phyloP scores from a whole-genome alignment of 495 filamentous ascomycete genomes.

The Sphaerosporella brunnea region DNA sequence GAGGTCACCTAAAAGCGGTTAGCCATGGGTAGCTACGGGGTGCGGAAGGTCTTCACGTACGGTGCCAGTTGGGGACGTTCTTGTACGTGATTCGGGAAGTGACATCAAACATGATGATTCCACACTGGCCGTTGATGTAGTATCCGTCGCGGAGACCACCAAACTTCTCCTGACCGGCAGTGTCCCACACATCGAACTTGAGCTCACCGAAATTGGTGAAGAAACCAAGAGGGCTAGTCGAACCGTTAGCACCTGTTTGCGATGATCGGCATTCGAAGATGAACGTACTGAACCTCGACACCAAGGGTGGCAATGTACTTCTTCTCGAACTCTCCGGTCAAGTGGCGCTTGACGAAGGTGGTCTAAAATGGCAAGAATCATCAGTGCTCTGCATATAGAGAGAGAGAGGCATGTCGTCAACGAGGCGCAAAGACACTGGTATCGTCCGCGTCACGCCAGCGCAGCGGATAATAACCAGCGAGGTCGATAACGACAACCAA shows the following conservation, averaged over 20 bases:
- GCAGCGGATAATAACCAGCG: too few species aligned
- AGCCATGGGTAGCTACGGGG: constrained; percentile 15
- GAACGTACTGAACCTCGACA: constrained; percentile 75
- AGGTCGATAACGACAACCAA: not conserved
- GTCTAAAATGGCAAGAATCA: constrained; percentile 59
- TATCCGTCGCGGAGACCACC: constrained; percentile 99
- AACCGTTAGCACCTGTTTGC: constrained; percentile 1
- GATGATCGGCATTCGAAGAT: not conserved
- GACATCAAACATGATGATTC: constrained; percentile 99
- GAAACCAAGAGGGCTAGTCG: constrained; percentile 26
- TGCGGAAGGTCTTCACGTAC: constrained; percentile 39
- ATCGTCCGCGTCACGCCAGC: too few species aligned
- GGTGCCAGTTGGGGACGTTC: constrained; percentile 99
- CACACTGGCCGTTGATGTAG: constrained; percentile 99
- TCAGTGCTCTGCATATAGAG: not conserved
- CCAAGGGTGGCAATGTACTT: constrained; percentile 99
- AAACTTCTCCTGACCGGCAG: constrained; percentile 99
- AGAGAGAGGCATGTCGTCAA: not conserved
- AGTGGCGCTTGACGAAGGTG: constrained; percentile 99
- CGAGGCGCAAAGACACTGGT: too few species aligned
- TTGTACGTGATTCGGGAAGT: constrained; percentile 99
- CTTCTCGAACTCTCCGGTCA: constrained; percentile 99
- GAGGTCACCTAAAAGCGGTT: constrained; percentile 57
- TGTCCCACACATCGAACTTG: constrained; percentile 99
- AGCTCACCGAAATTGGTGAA: constrained; percentile 68